phyloP scores from a whole-genome alignment of 1,284 basidiomycete species.

The Malassezia caprae region DNA sequence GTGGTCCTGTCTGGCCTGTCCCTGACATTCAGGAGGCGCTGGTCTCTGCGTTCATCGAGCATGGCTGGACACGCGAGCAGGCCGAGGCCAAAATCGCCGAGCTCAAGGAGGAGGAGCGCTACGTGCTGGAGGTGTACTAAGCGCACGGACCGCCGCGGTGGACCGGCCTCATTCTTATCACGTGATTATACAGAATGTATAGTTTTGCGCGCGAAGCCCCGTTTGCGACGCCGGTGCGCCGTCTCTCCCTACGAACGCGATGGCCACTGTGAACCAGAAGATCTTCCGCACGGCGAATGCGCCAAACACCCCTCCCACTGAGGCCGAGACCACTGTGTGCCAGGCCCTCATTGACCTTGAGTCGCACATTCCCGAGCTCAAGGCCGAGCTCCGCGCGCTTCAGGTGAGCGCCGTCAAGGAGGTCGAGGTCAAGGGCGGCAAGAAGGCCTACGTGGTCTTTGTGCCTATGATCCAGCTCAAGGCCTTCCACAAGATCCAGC shows the following conservation, averaged over 20 bases:
- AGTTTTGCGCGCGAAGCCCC: slow-evolving; percentile 13
- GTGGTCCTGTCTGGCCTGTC: slow-evolving; percentile 96
- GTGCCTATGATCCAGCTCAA: slow-evolving; percentile 95
- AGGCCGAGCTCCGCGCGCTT: slow-evolving; percentile 81
- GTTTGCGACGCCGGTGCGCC: neutral
- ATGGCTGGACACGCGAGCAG: slow-evolving; percentile 58
- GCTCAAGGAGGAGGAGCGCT: slow-evolving; percentile 92
- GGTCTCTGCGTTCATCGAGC: slow-evolving; percentile 63
- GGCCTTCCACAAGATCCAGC: slow-evolving; percentile 97
- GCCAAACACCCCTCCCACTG: slow-evolving; percentile 74
- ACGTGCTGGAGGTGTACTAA: slow-evolving; percentile 75
- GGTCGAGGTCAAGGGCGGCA: slow-evolving; percentile 89
- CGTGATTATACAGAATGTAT: slow-evolving; percentile 13
- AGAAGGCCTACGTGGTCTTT: slow-evolving; percentile 98
- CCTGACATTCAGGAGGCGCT: slow-evolving; percentile 92
- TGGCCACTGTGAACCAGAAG: slow-evolving; percentile 55
- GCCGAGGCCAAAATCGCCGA: slow-evolving; percentile 78
- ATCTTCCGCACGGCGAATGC: slow-evolving; percentile 90
- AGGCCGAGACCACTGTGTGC: slow-evolving; percentile 82
- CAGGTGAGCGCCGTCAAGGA: slow-evolving; percentile 97
- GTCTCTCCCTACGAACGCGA: slow-evolving; percentile 19
- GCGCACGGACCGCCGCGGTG: neutral
- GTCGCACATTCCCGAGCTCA: slow-evolving; percentile 94
- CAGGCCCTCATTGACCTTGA: slow-evolving; percentile 97
- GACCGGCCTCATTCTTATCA: neutral